Conservation (phyloP, 176 grass and related monocot species). For the Phyllostachys edulis region DNA sequence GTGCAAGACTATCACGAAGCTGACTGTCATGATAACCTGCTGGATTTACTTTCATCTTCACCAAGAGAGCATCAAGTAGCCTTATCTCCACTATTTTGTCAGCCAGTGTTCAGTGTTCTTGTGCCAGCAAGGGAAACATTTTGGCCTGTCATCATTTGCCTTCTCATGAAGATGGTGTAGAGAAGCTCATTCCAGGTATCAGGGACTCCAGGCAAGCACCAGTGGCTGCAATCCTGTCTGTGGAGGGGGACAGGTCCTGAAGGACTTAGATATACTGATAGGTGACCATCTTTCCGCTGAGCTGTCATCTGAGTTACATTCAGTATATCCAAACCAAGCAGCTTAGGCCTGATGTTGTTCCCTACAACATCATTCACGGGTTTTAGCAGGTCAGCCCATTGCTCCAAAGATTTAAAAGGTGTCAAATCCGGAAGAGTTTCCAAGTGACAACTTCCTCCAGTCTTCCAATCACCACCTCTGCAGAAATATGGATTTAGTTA, state of each 20-base stretch:
- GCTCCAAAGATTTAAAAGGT: conserved; percentile 36
- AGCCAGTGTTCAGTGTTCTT: conserved; percentile 9
- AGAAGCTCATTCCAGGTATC: conserved; percentile 94
- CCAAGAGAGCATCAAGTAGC: neutral
- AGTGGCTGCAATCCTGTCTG: conserved; percentile 94
- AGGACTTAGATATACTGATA: conserved; percentile 64
- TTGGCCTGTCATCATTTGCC: conserved; percentile 17
- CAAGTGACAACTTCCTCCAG: conserved; percentile 71
- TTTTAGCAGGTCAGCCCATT: conserved; percentile 58
- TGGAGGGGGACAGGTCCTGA: conserved; percentile 52
- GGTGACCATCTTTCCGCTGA: conserved; percentile 71
- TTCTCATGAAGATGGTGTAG: conserved; percentile 63
- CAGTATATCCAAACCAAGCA: conserved; percentile 49
- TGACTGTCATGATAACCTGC: neutral
- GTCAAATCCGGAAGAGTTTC: conserved; percentile 65
- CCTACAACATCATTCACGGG: conserved; percentile 51
- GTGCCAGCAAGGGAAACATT: conserved; percentile 10
- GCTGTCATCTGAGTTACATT: conserved; percentile 84
- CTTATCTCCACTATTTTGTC: neutral
- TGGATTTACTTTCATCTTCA: neutral
- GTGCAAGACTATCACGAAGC: neutral
- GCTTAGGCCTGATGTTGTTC: conserved; percentile 33
- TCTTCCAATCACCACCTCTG: conserved; percentile 78
- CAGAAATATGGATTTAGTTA: conserved; percentile 11
- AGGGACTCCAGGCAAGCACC: conserved; percentile 96